A percentile compares a stretch with the other conserved stretches of the same genome.
These are phyloP conservation scores for Gloeopeniophorella convolvens DNA, from an alignment of 768 basidiomycete genomes.

Conservation along the genomic window DNA sequence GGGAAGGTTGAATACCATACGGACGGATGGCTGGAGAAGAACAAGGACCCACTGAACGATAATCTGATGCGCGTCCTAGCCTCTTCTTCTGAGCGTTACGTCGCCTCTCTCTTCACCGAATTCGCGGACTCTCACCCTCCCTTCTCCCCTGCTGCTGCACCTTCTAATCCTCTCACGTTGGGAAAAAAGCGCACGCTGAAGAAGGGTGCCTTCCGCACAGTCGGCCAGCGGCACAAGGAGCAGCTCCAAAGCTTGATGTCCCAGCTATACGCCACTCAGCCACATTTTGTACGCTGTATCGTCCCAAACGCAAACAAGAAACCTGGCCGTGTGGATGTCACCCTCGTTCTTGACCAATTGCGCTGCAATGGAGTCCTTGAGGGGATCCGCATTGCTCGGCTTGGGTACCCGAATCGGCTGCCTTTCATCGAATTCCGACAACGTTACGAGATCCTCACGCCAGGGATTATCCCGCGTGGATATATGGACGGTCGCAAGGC, in stretches of 20 bases:
- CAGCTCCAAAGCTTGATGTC: constrained; percentile 87
- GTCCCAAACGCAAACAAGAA: constrained; percentile 92
- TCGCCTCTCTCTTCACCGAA: constrained; percentile 80
- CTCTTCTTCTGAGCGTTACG: constrained; percentile 72
- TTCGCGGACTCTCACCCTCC: constrained; percentile 44
- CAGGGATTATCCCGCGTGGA: constrained; percentile 86
- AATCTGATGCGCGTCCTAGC: constrained; percentile 87
- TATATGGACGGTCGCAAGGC: constrained; percentile 99
- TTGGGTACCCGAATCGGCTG: constrained; percentile 94
- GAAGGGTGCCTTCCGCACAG: constrained; percentile 95
- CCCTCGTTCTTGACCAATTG: constrained; percentile 91
- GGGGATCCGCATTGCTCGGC: constrained; percentile 94
- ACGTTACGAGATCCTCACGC: constrained; percentile 92
- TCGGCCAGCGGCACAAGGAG: constrained; percentile 92
- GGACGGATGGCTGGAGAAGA: constrained; percentile 97
- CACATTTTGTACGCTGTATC: constrained; percentile 97
- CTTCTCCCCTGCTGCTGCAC: constrained; percentile 32
- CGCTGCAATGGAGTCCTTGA: constrained; percentile 99
- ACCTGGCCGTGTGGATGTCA: constrained; percentile 86
- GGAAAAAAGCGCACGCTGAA: constrained; percentile 74
- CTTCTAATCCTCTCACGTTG: constrained; percentile 38
- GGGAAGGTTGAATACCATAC: constrained; percentile 95
- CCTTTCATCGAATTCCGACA: constrained; percentile 97
- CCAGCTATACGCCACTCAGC: constrained; percentile 89
- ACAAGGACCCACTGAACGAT: constrained; percentile 97